phyloP scores from a whole-genome alignment of 306 rosid genomes.

The Vigna hirtella region DNA sequence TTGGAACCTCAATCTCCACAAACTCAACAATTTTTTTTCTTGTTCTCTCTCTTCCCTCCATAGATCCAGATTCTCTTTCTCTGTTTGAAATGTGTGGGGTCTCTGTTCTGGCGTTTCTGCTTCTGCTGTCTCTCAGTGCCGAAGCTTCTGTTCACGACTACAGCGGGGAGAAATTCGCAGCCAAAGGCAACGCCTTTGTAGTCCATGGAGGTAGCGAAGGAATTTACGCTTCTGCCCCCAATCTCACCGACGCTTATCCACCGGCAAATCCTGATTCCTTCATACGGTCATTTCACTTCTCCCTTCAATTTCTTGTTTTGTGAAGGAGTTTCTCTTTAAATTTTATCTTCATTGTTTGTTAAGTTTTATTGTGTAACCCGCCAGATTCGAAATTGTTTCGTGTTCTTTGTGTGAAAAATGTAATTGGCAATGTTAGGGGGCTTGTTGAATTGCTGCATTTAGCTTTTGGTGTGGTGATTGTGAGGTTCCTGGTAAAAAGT shows the following conservation, averaged over 20 bases:
- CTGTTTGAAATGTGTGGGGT: constrained; percentile 11
- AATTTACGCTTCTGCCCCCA: constrained; percentile 71
- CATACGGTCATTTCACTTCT: constrained; percentile 62
- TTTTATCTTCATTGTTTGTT: constrained; percentile 22
- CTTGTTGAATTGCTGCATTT: background rate
- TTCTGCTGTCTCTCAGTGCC: constrained; percentile 42
- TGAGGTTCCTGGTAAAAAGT: background rate
- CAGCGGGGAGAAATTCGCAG: constrained; percentile 59
- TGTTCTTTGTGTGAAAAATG: background rate
- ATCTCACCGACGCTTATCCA: constrained; percentile 41
- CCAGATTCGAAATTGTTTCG: constrained; percentile 20
- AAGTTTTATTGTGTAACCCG: background rate
- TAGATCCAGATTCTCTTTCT: constrained; percentile 54
- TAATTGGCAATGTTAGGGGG: background rate
- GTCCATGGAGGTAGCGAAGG: constrained; percentile 99
- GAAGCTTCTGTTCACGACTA: constrained; percentile 89
- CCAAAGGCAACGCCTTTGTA: constrained; percentile 89
- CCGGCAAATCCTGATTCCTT: constrained; percentile 63
- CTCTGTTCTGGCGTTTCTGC: constrained; percentile 46
- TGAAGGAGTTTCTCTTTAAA: constrained; percentile 5
- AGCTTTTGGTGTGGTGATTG: constrained; percentile 4
- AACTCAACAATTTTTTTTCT: background rate
- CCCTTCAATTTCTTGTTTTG: constrained; percentile 8
- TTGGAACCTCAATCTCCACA: constrained; percentile 4
- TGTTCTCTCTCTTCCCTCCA: background rate